Percentiles rank a stretch among this genome's conserved stretches.
Conservation (phyloP, 495 filamentous ascomycete species). For the Corynascus novoguineensis region DNA sequence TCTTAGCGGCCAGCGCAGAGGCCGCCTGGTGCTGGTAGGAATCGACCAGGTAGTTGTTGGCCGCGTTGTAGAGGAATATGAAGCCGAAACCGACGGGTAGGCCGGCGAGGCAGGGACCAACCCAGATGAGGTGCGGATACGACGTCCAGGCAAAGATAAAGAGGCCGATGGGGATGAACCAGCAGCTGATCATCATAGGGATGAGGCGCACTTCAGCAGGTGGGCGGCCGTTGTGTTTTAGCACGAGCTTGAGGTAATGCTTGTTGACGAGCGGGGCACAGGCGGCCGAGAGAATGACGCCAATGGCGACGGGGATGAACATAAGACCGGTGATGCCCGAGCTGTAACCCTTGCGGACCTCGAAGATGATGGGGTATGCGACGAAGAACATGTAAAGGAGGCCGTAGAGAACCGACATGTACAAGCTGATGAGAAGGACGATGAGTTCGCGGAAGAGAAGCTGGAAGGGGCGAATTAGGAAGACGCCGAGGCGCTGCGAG, state of each 20-base stretch:
- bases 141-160: constrained; percentile 86
- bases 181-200: constrained; percentile 82
- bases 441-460: constrained; percentile 75
- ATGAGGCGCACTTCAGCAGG: constrained; percentile 72
- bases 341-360: constrained; percentile 66
- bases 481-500: constrained; percentile 56
- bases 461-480: constrained; percentile 71
- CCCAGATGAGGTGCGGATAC: constrained; percentile 59
- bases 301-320: constrained; percentile 71
- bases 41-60: constrained; percentile 79
- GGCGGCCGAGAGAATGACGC: constrained; percentile 55
- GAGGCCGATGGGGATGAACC: constrained; percentile 68
- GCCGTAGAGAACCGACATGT: constrained; percentile 76
- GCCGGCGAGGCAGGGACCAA: constrained; percentile 65
- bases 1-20: constrained; percentile 78
- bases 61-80: constrained; percentile 79
- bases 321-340: constrained; percentile 69
- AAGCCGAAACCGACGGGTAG: constrained; percentile 79
- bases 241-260: constrained; percentile 60
- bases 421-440: constrained; percentile 68
- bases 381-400: constrained; percentile 82
- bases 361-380: constrained; percentile 73
- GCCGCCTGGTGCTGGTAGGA: constrained; percentile 83
- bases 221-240: constrained; percentile 58
- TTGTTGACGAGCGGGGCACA: constrained; percentile 71